Conservation (phyloP, 306 rosid genomes). For the Gynostemma pentaphyllum region DNA sequence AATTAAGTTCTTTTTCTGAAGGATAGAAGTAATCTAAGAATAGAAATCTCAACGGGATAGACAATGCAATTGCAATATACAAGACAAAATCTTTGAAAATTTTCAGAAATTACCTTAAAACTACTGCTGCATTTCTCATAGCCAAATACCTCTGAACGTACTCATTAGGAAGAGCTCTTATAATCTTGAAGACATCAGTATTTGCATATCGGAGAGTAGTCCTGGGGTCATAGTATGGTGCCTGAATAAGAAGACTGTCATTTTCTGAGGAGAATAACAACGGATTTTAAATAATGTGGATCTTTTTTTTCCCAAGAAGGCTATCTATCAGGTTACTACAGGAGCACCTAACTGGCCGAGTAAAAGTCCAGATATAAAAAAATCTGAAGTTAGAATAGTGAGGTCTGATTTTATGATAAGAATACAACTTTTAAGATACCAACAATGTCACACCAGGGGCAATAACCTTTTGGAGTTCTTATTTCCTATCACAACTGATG, state of each 20-base stretch:
- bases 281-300: not conserved
- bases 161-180: conserved; percentile 79
- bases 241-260: conserved; percentile 40
- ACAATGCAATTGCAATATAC: not conserved
- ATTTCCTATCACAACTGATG: not conserved
- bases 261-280: not conserved
- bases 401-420: not conserved
- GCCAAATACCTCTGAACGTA: conserved; percentile 77
- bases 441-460: not conserved
- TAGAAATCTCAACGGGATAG: too few relatives aligned
- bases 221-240: conserved; percentile 82
- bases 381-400: not conserved
- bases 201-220: conserved; percentile 80
- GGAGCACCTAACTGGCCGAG: not conserved
- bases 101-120: conserved; percentile 41
- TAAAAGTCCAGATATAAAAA: not conserved
- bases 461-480: not conserved
- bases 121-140: conserved; percentile 71
- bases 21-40: too few relatives aligned
- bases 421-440: not conserved
- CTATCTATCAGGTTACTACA: not conserved
- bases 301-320: not conserved
- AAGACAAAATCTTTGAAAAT: not conserved
- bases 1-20: too few relatives aligned
- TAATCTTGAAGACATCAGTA: conserved; percentile 63